Evolutionary conservation across 2,329 filamentous ascomycete genomes (phyloP), one percentile per base, ranked within the genome.

Genomic region (Keithomyces neogunnii): DNA sequence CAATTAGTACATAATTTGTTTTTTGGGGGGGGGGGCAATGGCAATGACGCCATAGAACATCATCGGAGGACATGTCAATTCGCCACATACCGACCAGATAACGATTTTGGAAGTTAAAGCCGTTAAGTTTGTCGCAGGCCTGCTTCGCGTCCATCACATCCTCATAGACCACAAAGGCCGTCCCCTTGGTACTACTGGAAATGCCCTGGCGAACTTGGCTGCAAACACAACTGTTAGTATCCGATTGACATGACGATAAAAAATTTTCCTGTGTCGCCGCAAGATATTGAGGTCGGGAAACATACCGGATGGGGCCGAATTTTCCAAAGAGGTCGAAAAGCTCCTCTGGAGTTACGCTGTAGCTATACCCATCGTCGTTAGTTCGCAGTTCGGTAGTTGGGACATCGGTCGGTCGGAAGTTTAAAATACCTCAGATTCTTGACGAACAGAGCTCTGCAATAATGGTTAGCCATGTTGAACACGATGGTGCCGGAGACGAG

Each of bases 91-190:
- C 90, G 66, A 99, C 93, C 63, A 99, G 88, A 74, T 99, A 99
- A 69, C 93, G 88, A 75, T 92, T 96, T 78, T 99, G 93, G 73
- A 99, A 99, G 78, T 99, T 99, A 84, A 95, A 99, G 69, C 93
- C 93, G 78, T 99, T 99, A 71, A 99, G 80, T 78, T 97, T 96
- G 78, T 99, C 93, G 80, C 93, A 97, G 67, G 93, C 93, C 74
- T 90, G 86, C 77, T 99, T 99, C 61, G 93, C 91, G 79, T 99
- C 93, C 81, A 93, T 88, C 62, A 97, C 92, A 80, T 99, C 93
- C 74, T 97, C 93, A 79, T 96, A 99, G 73, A 99, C 93, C 63
- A 99, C 93, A 73, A 96, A 99, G 60, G 92, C 93, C 50, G 93
- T 99, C 69, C 93, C 93, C 74, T 97, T 99, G 65, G 93, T 96